Evolutionary conservation across 192 early-diverging fungal genomes (phyloP), one percentile per base, ranked within the genome.

Genomic region (Entophlyctis luteolus): DNA sequence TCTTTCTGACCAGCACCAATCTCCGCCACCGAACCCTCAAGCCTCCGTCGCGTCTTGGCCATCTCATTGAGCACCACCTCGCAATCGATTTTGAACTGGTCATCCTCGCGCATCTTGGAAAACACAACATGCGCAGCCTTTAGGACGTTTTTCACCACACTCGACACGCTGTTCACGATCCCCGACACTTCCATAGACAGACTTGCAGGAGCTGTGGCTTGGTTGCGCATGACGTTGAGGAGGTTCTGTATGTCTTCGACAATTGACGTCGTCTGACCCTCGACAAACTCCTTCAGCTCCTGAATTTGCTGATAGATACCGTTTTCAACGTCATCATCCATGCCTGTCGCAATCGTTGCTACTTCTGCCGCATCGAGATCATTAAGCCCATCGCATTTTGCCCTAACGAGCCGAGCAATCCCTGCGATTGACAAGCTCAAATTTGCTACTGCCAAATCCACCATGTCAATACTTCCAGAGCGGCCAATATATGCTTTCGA

Each of bases 171-270:
- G 1, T 52, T 18, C 29, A 66, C 63, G 25, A 54, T 66, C 4
- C 63, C 50, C 35, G 52, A 39, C 1, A 66, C 25, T 12, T 66
- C 63, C 18, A 27, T 20, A 3, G 28, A 4, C 1, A 20, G 20
- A 1, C 28, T 12, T 10, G 29, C 36, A 16, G 16, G 12, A 14
- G 18, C 14, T 8, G 10, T 27, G 14, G 23, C 33, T 20, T 5
- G 8, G 6, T 22, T 25, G 14, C 63, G 48, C 49, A 66, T 66
- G 6, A 52, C 55, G 8, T 16, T 8, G 8, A 66, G 36, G 2
- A 66, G 28, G 4, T 27, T 37, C 36, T 66, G 63, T 3, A 66
- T 66, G 2, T 48, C 63, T 55, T 66, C 63, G 2, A 66, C 63
- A 54, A 66, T 66, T 2, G 63, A 35, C 2, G 50, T 52, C 14